phyloP scores from a whole-genome alignment of 805 yeast genomes.

The Suhomyces prunicola region DNA sequence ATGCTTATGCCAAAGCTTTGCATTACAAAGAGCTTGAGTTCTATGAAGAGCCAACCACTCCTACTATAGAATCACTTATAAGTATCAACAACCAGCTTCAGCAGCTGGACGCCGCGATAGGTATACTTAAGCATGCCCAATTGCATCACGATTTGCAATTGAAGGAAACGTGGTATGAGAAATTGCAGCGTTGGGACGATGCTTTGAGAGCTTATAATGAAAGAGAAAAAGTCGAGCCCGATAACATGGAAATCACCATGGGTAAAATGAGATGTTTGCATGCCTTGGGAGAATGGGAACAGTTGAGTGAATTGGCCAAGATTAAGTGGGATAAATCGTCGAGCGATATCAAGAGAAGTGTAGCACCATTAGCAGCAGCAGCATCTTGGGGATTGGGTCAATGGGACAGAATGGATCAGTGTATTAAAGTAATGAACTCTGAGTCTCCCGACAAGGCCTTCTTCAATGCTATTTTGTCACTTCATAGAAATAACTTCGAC shows the following conservation, averaged over 20 bases:
- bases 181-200: slow-evolving; percentile 96
- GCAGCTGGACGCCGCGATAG: slow-evolving; percentile 97
- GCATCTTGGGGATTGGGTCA: slow-evolving; percentile 98
- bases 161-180: slow-evolving; percentile 97
- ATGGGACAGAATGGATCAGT: slow-evolving; percentile 95
- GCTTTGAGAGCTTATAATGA: slow-evolving; percentile 87
- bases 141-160: slow-evolving; percentile 85
- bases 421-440: slow-evolving; percentile 82
- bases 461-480: slow-evolving; percentile 82
- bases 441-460: slow-evolving; percentile 95
- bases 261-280: slow-evolving; percentile 98
- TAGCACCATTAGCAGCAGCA: slow-evolving; percentile 97
- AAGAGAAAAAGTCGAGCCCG: slow-evolving; percentile 61
- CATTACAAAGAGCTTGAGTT: slow-evolving; percentile 95
- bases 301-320: slow-evolving; percentile 77
- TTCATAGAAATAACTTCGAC: slow-evolving; percentile 82
- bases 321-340: slow-evolving; percentile 79
- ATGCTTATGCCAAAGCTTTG: slow-evolving; percentile 95
- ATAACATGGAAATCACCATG: slow-evolving; percentile 84
- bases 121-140: slow-evolving; percentile 91
- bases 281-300: slow-evolving; percentile 99
- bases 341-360: slow-evolving; percentile 69
- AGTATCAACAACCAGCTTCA: slow-evolving; percentile 91
- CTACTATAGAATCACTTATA: slow-evolving; percentile 88
- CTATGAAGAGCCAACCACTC: slow-evolving; percentile 86